phyloP scores from a whole-genome alignment of 495 filamentous ascomycete species.

The Penicillium egyptiacum region DNA sequence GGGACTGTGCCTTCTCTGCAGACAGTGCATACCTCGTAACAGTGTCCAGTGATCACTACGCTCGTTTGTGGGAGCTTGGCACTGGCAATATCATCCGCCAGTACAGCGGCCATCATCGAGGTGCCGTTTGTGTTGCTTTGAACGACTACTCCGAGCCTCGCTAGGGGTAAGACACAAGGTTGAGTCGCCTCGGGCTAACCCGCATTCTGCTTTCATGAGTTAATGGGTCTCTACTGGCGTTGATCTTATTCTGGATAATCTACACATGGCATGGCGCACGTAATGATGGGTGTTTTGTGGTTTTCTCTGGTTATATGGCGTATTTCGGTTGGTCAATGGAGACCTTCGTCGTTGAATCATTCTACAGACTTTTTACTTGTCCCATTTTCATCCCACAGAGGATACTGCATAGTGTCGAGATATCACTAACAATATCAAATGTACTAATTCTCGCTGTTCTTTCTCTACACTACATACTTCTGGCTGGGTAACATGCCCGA shows the following conservation, averaged over 20 bases:
- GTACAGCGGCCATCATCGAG: slow-evolving; percentile 96
- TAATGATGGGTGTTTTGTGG: not conserved
- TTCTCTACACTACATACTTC: not conserved
- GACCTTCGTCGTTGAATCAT: not conserved
- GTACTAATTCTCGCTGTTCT: not conserved
- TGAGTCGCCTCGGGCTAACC: not conserved
- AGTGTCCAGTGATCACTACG: slow-evolving; percentile 95
- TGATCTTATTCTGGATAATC: not conserved
- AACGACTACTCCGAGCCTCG: slow-evolving; percentile 90
- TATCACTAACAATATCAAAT: not conserved
- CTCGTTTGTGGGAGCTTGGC: slow-evolving; percentile 89
- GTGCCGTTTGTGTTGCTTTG: slow-evolving; percentile 91
- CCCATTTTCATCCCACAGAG: not conserved
- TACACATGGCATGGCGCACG: slow-evolving; percentile 23
- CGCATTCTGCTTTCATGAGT: not conserved
- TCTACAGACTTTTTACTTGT: not conserved
- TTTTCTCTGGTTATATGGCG: not conserved
- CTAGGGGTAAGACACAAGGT: slow-evolving; percentile 14
- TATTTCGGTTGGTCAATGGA: not conserved
- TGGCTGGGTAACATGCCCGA: not conserved
- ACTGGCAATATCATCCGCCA: slow-evolving; percentile 88
- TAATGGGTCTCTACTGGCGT: slow-evolving; percentile 2
- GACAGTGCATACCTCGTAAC: slow-evolving; percentile 98
- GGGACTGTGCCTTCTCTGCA: slow-evolving; percentile 98
- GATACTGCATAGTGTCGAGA: not conserved